Evolutionary conservation across 257 asterid genomes (phyloP).

Genomic region (Ilex asprella): DNA sequence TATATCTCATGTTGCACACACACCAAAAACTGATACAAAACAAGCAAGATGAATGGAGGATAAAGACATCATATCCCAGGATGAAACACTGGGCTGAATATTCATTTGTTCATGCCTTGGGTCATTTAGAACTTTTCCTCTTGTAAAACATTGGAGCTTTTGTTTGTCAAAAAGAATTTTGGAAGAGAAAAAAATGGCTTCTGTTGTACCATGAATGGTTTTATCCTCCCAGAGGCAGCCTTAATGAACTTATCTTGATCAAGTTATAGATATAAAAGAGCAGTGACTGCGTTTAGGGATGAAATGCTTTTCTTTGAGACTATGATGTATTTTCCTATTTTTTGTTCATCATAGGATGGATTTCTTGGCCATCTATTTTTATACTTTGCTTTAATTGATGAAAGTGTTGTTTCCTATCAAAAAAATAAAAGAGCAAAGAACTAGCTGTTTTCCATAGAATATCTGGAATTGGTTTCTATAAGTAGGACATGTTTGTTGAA

Average conservation of each 20-base stretch:
- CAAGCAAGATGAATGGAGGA: background rate
- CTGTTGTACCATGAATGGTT: background rate
- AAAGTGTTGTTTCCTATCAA: too few relatives aligned
- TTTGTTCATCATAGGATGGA: too few relatives aligned
- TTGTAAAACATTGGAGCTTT: background rate
- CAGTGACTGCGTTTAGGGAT: too few relatives aligned
- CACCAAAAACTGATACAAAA: background rate
- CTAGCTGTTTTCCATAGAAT: conserved; percentile 6
- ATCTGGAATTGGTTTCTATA: background rate
- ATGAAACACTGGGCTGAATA: background rate
- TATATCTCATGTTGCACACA: background rate
- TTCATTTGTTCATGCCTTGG: background rate
- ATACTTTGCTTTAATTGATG: too few relatives aligned
- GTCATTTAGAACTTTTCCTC: background rate
- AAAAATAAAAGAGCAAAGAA: conserved; percentile 7
- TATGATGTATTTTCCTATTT: too few relatives aligned
- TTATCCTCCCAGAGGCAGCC: background rate
- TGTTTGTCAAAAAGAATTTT: background rate
- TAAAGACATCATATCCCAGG: background rate
- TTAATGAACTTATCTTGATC: background rate
- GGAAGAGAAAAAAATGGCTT: background rate
- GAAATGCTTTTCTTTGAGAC: too few relatives aligned
- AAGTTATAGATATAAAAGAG: too few relatives aligned
- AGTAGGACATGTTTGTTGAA: conserved; percentile 3
- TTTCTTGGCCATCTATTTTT: too few relatives aligned